Percentiles rank a stretch among this genome's conserved stretches.
These are phyloP conservation scores for Laburnicola sp. DNA, from an alignment of 2,329 filamentous ascomycete genomes.

Conservation along the genomic window DNA sequence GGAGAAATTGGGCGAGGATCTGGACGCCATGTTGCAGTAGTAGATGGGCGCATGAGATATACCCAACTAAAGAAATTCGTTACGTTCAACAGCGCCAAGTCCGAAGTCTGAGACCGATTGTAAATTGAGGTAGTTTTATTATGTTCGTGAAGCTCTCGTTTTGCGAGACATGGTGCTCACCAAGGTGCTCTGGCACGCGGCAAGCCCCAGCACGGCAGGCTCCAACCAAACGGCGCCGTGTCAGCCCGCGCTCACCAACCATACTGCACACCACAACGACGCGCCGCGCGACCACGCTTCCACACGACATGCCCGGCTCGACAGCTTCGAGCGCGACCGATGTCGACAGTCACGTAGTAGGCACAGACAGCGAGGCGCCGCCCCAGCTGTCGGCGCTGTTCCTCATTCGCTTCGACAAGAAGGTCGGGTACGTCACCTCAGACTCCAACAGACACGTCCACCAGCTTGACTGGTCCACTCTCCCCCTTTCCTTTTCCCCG, in stretches of 20 bases:
- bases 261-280: constrained; percentile 1
- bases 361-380: constrained; percentile 26
- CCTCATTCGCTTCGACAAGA: constrained; percentile 89
- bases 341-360: constrained; percentile 20
- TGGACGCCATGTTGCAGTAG: constrained; percentile 90
- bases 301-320: constrained; percentile 30
- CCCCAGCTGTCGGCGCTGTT: constrained; percentile 69
- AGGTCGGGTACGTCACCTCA: constrained; percentile 67
- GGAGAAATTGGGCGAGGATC: constrained; percentile 81
- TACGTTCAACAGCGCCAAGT: constrained; percentile 46
- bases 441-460: neutral
- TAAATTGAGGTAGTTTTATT: no score
- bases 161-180: neutral
- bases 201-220: neutral
- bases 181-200: neutral
- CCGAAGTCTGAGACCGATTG: no score
- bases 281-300: neutral
- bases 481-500: no score
- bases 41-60: neutral
- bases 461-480: neutral
- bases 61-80: constrained; percentile 1
- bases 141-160: neutral
- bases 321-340: constrained; percentile 37
- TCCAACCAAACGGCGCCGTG: constrained; percentile 2
- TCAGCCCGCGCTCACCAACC: neutral